A percentile compares a stretch with the other conserved stretches of the same genome.
phyloP scores from a whole-genome alignment of 306 rosid genomes.

The Pyrus pyrifolia region DNA sequence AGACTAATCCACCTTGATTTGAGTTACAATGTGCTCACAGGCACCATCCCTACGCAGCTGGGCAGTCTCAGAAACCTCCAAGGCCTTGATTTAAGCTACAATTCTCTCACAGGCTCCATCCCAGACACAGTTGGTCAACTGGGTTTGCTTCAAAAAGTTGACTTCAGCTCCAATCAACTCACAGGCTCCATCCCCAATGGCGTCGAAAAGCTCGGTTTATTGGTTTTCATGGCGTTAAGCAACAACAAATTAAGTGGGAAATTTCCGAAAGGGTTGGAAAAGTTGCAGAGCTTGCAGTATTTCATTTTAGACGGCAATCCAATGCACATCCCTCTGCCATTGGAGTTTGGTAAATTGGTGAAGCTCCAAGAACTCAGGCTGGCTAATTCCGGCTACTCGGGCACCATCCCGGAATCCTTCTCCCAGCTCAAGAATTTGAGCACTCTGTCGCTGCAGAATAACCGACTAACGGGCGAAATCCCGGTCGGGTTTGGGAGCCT shows the following conservation, averaged over 20 bases:
- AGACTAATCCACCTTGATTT: slow-evolving; percentile 43
- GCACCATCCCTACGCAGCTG: slow-evolving; percentile 24
- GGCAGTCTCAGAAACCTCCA: slow-evolving; percentile 37
- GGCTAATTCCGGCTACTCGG: slow-evolving; percentile 38
- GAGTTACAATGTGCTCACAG: slow-evolving; percentile 43
- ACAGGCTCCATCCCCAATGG: slow-evolving; percentile 28
- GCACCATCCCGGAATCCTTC: slow-evolving; percentile 35
- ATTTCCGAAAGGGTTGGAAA: slow-evolving; percentile 32
- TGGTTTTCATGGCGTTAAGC: slow-evolving; percentile 43
- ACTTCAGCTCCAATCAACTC: slow-evolving; percentile 45
- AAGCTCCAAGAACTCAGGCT: slow-evolving; percentile 48
- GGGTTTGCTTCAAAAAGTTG: slow-evolving; percentile 44
- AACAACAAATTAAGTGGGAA: slow-evolving; percentile 29
- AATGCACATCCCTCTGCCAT: slow-evolving; percentile 30
- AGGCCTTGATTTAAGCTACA: slow-evolving; percentile 50
- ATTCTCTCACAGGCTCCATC: slow-evolving; percentile 32
- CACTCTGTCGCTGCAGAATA: slow-evolving; percentile 47
- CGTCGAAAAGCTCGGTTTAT: slow-evolving; percentile 18
- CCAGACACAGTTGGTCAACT: slow-evolving; percentile 35
- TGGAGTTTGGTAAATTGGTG: slow-evolving; percentile 28
- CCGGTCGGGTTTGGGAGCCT: slow-evolving; percentile 30
- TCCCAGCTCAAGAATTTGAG: slow-evolving; percentile 33
- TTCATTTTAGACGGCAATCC: slow-evolving; percentile 48
- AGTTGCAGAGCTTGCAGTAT: slow-evolving; percentile 42
- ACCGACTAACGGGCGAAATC: slow-evolving; percentile 31